Evolutionary conservation across 2,329 filamentous ascomycete genomes (phyloP), one percentile per base, ranked within the genome.

Genomic region (Scytalidium sp.): DNA sequence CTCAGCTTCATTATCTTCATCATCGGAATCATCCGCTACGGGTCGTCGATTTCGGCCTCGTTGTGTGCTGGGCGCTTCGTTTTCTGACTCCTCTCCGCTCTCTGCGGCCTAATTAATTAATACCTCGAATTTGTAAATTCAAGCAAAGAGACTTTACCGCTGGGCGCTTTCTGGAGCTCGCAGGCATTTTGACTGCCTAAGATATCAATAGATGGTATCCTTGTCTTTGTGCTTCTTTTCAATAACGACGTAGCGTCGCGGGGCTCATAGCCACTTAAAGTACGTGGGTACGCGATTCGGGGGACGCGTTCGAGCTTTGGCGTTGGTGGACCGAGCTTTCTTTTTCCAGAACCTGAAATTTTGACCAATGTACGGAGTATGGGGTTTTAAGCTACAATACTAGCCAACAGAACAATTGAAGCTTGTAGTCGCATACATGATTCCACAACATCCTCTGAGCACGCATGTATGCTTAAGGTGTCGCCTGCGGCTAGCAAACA

Each of bases 381-480:
- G n/a, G n/a, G n/a, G n/a, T n/a, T 27, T 13, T 27, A 27, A 27
- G 25, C 25, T 27, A 27, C 7, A 7, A 27, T 13, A 8, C 8
- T 13, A 13, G 25, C 25, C 7, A 29, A 29, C 25, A 29, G 13
- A 29, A 13, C 25, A n/a, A n/a, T n/a, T n/a, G n/a, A n/a, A n/a
- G n/a, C n/a, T n/a, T n/a, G n/a, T n/a, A 49, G 22, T 60, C 62
- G 62, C 62, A 61, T 64, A 62, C 50, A 66, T 66, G 64, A 64
- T 66, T 56, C 47, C 54, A 45, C 57, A 59, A 47, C 53, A 53
- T 43, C 45, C 46, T 19, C 50, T 51, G 23, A 49, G 54, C 23
- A 50, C 57, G 50, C 59, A 64, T 47, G 56, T 66, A 57, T 67
- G 64, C 58, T 56, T 66, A 43, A 57, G 61, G 56, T 67, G 64